Conservation (phyloP, 495 filamentous ascomycete genomes). For the Penicillium paxilli region DNA sequence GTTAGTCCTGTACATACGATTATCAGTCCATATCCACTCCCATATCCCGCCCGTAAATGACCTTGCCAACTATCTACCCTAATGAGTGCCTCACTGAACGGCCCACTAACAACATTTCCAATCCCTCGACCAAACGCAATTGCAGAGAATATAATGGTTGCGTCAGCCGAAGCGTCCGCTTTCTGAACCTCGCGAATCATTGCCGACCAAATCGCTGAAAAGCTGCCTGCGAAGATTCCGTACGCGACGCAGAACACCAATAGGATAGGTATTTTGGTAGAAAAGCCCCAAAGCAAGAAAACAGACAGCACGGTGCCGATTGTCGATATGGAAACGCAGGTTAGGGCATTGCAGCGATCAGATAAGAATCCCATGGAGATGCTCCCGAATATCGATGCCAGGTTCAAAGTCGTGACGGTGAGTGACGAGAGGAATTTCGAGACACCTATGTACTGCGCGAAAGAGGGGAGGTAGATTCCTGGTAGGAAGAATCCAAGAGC, state of each 20-base stretch:
- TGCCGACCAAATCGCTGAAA: slow-evolving; percentile 57
- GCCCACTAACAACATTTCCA: slow-evolving; percentile 57
- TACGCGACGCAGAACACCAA: slow-evolving; percentile 61
- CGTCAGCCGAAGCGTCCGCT: slow-evolving; percentile 36
- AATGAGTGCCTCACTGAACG: slow-evolving; percentile 58
- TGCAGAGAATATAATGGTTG: slow-evolving; percentile 55
- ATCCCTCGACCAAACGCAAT: slow-evolving; percentile 60
- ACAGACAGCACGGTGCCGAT: slow-evolving; percentile 52
- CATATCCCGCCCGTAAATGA: slow-evolving; percentile 34
- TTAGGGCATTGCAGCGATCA: slow-evolving; percentile 56
- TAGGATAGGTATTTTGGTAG: slow-evolving; percentile 48
- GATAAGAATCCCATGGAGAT: slow-evolving; percentile 56
- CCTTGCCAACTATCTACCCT: slow-evolving; percentile 18
- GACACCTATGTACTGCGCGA: slow-evolving; percentile 46
- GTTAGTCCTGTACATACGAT: slow-evolving; percentile 26
- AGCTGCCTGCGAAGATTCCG: slow-evolving; percentile 64
- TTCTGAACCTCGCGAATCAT: slow-evolving; percentile 52
- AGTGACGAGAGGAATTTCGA: slow-evolving; percentile 35
- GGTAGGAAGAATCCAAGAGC: slow-evolving; percentile 63
- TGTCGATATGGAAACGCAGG: slow-evolving; percentile 53
- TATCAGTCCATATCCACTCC: slow-evolving; percentile 38
- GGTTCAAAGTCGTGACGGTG: slow-evolving; percentile 51
- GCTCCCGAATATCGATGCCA: slow-evolving; percentile 55
- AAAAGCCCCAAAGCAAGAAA: slow-evolving; percentile 66
- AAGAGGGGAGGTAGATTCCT: slow-evolving; percentile 58